Base-by-base conservation (phyloP, 805 yeast species). In the Nadsonia fulvescens region DNA sequence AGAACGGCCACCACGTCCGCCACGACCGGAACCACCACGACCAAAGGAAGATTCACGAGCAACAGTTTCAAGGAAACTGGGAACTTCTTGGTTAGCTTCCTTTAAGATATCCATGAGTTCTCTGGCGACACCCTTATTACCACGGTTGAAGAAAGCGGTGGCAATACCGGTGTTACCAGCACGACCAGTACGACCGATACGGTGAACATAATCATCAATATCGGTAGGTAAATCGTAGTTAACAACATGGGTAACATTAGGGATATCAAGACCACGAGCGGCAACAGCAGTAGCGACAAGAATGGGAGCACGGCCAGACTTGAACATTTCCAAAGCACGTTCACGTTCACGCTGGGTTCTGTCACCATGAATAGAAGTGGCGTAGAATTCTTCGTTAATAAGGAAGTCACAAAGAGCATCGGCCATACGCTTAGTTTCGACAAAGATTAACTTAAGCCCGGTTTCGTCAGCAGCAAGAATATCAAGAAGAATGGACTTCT, bases 161-260 rank as follows among this genome's bases (percentile, higher is more conserved):
- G 99, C 95, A 44, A 78, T 65, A 77, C 99, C 99, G 36, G 76
- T 72, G 63, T 89, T 89, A 68, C 98, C 98, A 46, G 99, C 99
- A 72, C 99, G 89, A 60, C 98, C 99, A 49, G 99, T 89, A 72
- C 98, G 86, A 70, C 98, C 98, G 51, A 89, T 89, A 64, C 98
- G 78, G 64, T 89, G 98, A 33, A 89, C 98, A 51, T 89, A 89
- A 58, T 89, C 98, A 56, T 89, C 98, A 47, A 89, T 77, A 55
- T 89, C 96, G 50, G 75, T 63, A 53, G 98, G 98, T 53, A 89
- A 65, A 53, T 89, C 98, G 54, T 76, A 89, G 69, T 89, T 89
- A 58, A 89, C 75, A 48, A 89, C 98, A 52, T 86, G 96, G 25
- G 91, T 75, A 43, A 89, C 98, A 53, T 89, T 89, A 53, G 98